Conservation (phyloP, 768 basidiomycete genomes). For the Suillus americanus region DNA sequence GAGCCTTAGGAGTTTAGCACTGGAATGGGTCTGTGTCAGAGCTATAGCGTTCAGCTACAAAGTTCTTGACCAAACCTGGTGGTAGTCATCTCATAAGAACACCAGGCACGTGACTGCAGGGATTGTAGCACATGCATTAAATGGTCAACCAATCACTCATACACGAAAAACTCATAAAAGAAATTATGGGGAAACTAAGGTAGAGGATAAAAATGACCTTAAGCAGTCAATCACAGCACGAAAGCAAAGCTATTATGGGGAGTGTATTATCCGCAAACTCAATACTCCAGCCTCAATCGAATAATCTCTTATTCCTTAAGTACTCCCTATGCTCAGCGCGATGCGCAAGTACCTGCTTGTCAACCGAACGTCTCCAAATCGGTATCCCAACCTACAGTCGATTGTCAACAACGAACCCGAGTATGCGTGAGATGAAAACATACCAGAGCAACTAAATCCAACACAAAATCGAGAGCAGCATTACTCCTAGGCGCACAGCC, state of each 20-base stretch:
- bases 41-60: neutral
- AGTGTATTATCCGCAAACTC: neutral
- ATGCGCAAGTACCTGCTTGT: slow-evolving; percentile 46
- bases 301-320: slow-evolving; percentile 44
- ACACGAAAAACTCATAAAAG: neutral
- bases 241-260: neutral
- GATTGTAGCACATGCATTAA: neutral
- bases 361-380: slow-evolving; percentile 52
- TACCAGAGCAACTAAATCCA: slow-evolving; percentile 47
- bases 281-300: slow-evolving; percentile 14
- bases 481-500: slow-evolving; percentile 64
- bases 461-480: slow-evolving; percentile 48
- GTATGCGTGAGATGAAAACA: slow-evolving; percentile 19
- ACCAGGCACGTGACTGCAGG: neutral
- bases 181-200: neutral
- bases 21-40: slow-evolving; percentile 1
- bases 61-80: neutral
- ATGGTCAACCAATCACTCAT: no score
- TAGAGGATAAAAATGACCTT: neutral
- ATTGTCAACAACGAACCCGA: neutral
- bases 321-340: slow-evolving; percentile 47
- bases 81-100: slow-evolving; percentile 4
- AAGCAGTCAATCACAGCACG: neutral
- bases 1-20: slow-evolving; percentile 48
- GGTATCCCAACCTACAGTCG: slow-evolving; percentile 46